Base-by-base conservation (phyloP, 2,329 filamentous ascomycete genomes). In the Colletotrichum simmondsii region DNA sequence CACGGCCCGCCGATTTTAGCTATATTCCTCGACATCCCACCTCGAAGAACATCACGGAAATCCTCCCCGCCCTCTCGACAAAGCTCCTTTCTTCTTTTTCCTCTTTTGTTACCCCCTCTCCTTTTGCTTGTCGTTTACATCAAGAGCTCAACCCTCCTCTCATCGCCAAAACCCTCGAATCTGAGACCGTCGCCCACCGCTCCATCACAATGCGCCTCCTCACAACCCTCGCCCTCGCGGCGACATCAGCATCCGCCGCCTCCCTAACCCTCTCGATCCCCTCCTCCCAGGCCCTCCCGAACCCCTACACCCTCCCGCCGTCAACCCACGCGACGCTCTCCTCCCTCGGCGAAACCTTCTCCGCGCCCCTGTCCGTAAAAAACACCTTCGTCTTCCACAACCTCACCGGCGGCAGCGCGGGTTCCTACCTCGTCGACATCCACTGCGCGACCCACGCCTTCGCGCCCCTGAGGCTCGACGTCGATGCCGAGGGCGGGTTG, bases 361-460 rank as follows among this genome's bases (percentile, higher is more conserved):
- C 88, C 30, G 91, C 93, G 14, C 92, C 92, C 11, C 85, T 98
- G 11, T 91, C 92, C 14, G 85, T 88, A 53, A 83, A 87, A 77
- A 93, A 94, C 81, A 91, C 90, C 28, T 95, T 98, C 79, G 87
- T 91, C 75, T 98, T 98, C 86, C 84, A 83, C 76, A 92, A 95
- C 77, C 87, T 98, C 65, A 88, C 37, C 37, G 37, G 14, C 89
- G 5, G 81, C 87, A 35, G 32, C 11, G 32, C 32, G 5, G 32
- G 32, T 12, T 94, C 92, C 71, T 98, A 98, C 81, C 89, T 98
- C 6, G 91, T 93, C 60, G 94, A 97, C 76, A 88, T 98, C 61
- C 91, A 95, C 84, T 92, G 92, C 80, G 85, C 89, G 32, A 93
- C 94, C 68, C 91, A 93, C 81, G 88, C 88, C 65, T 98, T 98